phyloP scores from a whole-genome alignment of 139 green algal genomes.

The Coccomyxa sp. region DNA sequence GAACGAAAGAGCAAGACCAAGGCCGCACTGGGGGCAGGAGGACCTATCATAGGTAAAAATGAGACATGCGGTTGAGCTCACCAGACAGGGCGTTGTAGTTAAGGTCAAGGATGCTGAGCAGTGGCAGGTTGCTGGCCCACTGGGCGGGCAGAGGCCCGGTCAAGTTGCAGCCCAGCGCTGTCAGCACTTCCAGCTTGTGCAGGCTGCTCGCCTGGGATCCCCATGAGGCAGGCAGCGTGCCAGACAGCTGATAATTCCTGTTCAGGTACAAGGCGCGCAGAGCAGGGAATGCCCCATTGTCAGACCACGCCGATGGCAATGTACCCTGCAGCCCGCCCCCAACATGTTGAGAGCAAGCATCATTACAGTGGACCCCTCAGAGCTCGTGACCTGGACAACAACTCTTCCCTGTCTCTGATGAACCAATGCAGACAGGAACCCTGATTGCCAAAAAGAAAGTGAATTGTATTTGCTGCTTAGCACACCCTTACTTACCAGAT shows the following conservation, averaged over 20 bases:
- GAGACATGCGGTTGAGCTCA: background rate
- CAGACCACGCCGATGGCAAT: background rate
- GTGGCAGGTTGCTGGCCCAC: background rate
- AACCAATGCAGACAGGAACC: too few relatives aligned
- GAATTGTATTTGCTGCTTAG: too few relatives aligned
- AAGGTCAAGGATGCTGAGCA: background rate
- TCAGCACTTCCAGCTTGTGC: background rate
- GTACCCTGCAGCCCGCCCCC: background rate
- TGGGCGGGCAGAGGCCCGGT: background rate
- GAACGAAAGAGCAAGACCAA: background rate
- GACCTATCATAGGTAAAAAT: background rate
- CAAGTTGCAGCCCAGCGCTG: background rate
- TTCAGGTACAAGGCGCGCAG: background rate
- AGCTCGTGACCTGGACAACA: too few relatives aligned
- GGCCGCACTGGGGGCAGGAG: background rate
- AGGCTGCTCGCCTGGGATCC: background rate
- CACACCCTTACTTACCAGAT: too few relatives aligned
- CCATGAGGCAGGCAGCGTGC: background rate
- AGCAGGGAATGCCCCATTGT: background rate
- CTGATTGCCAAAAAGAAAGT: too few relatives aligned
- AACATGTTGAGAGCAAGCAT: too few relatives aligned
- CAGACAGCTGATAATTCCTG: background rate
- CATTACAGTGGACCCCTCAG: too few relatives aligned
- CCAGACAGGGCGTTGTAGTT: background rate
- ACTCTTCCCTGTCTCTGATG: too few relatives aligned